A percentile compares a stretch with the other conserved stretches of the same genome.
phyloP scores from a whole-genome alignment of 208 protist species.

The Phytomonas sp. region DNA sequence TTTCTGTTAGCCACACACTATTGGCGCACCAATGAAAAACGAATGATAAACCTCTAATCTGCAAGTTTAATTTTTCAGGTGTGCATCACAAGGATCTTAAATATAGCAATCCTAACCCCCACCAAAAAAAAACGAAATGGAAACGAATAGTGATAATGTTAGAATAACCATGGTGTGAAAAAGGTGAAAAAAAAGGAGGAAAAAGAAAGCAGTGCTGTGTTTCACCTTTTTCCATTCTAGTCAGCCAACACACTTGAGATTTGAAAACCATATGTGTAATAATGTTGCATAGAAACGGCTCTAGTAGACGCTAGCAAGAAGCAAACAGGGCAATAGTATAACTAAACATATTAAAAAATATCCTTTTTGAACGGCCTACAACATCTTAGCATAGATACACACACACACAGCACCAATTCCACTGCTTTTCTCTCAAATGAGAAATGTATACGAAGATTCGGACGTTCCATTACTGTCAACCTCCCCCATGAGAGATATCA shows the following conservation, averaged over 20 bases:
- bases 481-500: slow-evolving; percentile 13
- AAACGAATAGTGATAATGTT: background rate
- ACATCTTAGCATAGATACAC: slow-evolving; percentile 1
- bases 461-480: background rate
- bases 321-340: background rate
- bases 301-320: background rate
- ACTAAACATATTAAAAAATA: background rate
- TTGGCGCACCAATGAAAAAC: background rate
- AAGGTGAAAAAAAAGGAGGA: background rate
- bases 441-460: background rate
- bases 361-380: background rate
- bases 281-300: background rate
- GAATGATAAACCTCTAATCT: background rate
- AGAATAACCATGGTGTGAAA: background rate
- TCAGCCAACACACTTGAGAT: background rate
- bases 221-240: background rate
- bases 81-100: background rate
- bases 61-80: background rate
- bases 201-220: background rate
- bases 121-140: background rate
- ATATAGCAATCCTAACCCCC: background rate
- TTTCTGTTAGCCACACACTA: background rate
- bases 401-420: background rate
- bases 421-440: background rate
- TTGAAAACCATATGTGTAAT: background rate